phyloP scores from a whole-genome alignment of 192 early-diverging fungal species.

The Obelidium mucronatum region DNA sequence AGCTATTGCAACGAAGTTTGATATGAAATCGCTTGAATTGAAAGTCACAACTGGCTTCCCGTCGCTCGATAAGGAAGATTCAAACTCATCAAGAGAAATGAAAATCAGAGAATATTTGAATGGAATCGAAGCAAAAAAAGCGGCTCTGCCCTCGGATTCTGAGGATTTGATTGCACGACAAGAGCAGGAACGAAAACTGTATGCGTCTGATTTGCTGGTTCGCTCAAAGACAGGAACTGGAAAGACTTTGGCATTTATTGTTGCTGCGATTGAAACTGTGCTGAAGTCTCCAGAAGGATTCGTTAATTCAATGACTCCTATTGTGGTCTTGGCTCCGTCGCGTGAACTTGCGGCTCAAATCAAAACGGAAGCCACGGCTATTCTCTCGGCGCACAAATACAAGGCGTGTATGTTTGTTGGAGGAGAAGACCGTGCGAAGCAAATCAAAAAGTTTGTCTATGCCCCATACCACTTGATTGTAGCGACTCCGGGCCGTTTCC shows the following conservation, averaged over 20 bases:
- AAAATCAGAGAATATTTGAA: background rate
- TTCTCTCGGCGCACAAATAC: constrained; percentile 56
- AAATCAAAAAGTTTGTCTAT: constrained; percentile 41
- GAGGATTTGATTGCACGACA: constrained; percentile 75
- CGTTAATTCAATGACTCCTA: constrained; percentile 56
- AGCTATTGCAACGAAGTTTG: background rate
- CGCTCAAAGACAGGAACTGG: constrained; percentile 94
- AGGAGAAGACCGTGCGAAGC: constrained; percentile 82
- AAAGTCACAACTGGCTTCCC: constrained; percentile 1
- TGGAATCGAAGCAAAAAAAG: background rate
- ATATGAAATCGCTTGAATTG: background rate
- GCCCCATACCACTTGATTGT: constrained; percentile 74
- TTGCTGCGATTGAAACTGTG: constrained; percentile 78
- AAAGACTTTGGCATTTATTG: constrained; percentile 87
- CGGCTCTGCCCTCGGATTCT: background rate
- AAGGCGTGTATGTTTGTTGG: constrained; percentile 83
- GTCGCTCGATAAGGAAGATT: background rate
- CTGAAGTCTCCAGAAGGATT: constrained; percentile 37
- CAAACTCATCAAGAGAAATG: background rate
- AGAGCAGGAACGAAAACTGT: constrained; percentile 96
- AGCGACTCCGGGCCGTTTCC: constrained; percentile 91
- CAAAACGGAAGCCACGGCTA: constrained; percentile 76
- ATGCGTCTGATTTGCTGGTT: constrained; percentile 81
- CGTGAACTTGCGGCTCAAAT: constrained; percentile 92
- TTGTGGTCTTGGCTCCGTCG: constrained; percentile 83